Conservation (phyloP, 225 moss, liverwort and hornwort species). For the Pseudoscleropodium purum region DNA sequence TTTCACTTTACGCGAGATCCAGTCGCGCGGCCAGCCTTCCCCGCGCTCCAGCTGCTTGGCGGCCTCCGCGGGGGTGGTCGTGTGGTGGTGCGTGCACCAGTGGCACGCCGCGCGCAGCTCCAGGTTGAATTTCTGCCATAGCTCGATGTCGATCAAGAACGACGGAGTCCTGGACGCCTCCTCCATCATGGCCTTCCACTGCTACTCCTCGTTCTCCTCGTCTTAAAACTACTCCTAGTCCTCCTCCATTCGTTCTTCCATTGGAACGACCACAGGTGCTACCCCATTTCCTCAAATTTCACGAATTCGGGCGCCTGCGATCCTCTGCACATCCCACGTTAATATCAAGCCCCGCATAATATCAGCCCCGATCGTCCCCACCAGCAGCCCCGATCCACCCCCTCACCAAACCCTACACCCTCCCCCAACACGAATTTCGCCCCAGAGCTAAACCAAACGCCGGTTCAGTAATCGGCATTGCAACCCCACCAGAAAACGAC, state of each 20-base stretch:
- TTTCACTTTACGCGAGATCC: slow-evolving; percentile 65
- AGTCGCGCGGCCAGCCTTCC: slow-evolving; percentile 59
- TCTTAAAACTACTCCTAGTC: not conserved
- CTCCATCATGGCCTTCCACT: slow-evolving; percentile 21
- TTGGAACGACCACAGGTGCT: not conserved
- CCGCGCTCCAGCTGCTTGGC: slow-evolving; percentile 68
- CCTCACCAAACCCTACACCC: slow-evolving; percentile 43
- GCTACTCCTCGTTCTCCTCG: not conserved
- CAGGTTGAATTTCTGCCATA: slow-evolving; percentile 63
- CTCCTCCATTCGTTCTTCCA: not conserved
- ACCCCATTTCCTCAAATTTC: slow-evolving; percentile 2
- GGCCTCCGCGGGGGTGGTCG: slow-evolving; percentile 64
- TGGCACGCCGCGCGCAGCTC: slow-evolving; percentile 66
- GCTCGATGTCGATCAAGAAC: slow-evolving; percentile 58
- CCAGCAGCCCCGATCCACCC: slow-evolving; percentile 4
- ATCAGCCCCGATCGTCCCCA: slow-evolving; percentile 1
- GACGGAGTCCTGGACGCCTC: slow-evolving; percentile 45
- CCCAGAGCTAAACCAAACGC: not conserved
- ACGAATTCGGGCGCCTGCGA: not conserved
- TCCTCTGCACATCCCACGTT: not conserved
- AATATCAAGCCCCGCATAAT: not conserved
- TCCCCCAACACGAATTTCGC: slow-evolving; percentile 14
- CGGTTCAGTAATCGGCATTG: not conserved
- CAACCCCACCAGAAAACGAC: not conserved
- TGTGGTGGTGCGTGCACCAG: slow-evolving; percentile 72